Conservation (phyloP, 352 stramenopile genomes). For the Phytophthora hibernalis region DNA sequence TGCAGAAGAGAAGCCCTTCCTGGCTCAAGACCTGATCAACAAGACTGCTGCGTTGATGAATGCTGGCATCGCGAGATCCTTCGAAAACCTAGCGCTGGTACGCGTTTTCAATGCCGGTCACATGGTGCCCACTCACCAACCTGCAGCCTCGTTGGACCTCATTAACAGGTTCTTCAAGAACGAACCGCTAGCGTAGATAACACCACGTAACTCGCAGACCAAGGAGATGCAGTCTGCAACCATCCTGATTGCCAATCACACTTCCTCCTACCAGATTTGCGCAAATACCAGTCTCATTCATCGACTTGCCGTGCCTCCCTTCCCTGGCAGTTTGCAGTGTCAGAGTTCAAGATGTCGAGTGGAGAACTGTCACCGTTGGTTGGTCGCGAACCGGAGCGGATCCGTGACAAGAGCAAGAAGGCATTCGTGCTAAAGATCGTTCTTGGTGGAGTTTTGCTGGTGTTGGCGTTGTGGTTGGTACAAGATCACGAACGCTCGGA, state of each 20-base stretch:
- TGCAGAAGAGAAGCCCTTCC: constrained; percentile 40
- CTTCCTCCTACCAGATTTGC: constrained; percentile 19
- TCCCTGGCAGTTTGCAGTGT: background rate
- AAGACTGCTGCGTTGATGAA: constrained; percentile 13
- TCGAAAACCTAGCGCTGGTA: constrained; percentile 53
- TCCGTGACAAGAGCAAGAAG: constrained; percentile 12
- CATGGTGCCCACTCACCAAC: constrained; percentile 65
- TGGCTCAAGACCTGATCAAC: constrained; percentile 29
- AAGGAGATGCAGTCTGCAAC: too few relatives aligned
- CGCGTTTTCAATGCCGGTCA: constrained; percentile 63
- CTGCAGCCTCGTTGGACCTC: constrained; percentile 51
- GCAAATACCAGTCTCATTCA: constrained; percentile 11
- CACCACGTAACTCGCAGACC: too few relatives aligned
- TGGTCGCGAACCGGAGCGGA: background rate
- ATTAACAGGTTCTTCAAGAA: constrained; percentile 69
- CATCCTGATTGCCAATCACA: constrained; percentile 25
- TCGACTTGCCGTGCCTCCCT: too few relatives aligned
- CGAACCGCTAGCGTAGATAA: constrained; percentile 18
- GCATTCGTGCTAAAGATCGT: constrained; percentile 24
- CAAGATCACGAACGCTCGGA: constrained; percentile 16
- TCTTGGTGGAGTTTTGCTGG: constrained; percentile 19
- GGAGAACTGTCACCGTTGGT: constrained; percentile 36
- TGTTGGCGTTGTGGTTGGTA: constrained; percentile 31
- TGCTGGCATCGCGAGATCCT: constrained; percentile 42
- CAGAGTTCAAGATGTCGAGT: constrained; percentile 14